A percentile compares a stretch with the other conserved stretches of the same genome.
phyloP scores from a whole-genome alignment of 148 eudicot genomes.

The Mesembryanthemum crystallinum region DNA sequence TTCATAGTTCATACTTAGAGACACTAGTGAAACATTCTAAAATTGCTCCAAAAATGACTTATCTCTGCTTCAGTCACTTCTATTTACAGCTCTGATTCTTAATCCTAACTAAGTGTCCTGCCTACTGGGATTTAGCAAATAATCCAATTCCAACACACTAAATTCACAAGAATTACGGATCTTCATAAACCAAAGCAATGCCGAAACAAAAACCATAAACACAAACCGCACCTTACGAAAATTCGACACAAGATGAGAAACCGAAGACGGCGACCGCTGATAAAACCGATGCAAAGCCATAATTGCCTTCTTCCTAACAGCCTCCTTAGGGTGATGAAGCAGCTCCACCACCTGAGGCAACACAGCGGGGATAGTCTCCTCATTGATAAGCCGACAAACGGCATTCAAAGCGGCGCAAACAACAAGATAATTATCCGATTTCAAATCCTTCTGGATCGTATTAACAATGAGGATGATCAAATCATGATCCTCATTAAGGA shows the following conservation, averaged over 20 bases:
- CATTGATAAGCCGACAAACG: constrained; percentile 80
- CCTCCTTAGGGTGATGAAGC: constrained; percentile 73
- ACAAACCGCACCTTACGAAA: constrained; percentile 62
- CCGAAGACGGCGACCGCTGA: constrained; percentile 74
- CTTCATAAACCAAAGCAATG: neutral
- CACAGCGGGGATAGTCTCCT: constrained; percentile 96
- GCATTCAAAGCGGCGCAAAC: constrained; percentile 95
- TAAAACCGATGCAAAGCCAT: constrained; percentile 95
- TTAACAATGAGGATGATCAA: constrained; percentile 87
- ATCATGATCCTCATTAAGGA: constrained; percentile 90
- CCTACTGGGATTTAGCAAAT: neutral
- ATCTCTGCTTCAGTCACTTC: too few species aligned
- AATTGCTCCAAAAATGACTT: too few species aligned
- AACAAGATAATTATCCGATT: constrained; percentile 78
- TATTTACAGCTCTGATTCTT: too few species aligned
- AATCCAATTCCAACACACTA: neutral
- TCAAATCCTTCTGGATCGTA: constrained; percentile 97
- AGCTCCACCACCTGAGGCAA: constrained; percentile 87
- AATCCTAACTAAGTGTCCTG: neutral
- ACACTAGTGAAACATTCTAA: neutral
- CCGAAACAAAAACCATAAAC: neutral
- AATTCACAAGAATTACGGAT: neutral
- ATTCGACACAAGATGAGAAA: constrained; percentile 68
- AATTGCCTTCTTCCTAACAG: constrained; percentile 96
- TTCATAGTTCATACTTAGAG: too few species aligned